Conservation (phyloP, 768 basidiomycete genomes). For the Suillus sp. region DNA sequence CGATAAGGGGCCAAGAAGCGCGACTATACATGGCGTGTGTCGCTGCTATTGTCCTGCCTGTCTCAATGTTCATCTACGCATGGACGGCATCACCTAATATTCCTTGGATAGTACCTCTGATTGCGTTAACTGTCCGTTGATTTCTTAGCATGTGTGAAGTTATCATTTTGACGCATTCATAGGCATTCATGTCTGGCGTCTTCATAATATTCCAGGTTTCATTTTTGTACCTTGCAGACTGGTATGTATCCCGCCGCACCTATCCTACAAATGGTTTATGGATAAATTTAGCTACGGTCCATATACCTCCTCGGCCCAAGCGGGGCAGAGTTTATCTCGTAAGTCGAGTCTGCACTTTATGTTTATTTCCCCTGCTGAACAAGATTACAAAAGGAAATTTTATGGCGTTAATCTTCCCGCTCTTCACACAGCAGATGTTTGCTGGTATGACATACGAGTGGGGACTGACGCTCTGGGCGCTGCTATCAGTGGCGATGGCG, state of each 20-base stretch:
- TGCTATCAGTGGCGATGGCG: constrained; percentile 44
- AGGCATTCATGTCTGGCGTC: constrained; percentile 43
- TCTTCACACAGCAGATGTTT: constrained; percentile 54
- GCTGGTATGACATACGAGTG: constrained; percentile 48
- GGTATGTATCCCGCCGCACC: constrained; percentile 32
- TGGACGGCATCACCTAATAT: constrained; percentile 62
- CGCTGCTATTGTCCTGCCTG: constrained; percentile 54
- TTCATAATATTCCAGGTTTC: constrained; percentile 47
- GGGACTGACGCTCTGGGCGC: constrained; percentile 45
- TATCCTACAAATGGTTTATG: neutral
- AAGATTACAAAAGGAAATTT: constrained; percentile 34
- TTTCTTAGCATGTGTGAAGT: neutral
- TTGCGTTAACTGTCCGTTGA: constrained; percentile 24
- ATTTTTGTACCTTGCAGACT: constrained; percentile 56
- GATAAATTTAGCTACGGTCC: constrained; percentile 37
- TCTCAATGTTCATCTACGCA: constrained; percentile 68
- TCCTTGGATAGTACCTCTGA: constrained; percentile 54
- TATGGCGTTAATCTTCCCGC: constrained; percentile 48
- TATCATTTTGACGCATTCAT: constrained; percentile 11
- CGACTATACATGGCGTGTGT: constrained; percentile 57
- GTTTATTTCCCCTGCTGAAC: neutral
- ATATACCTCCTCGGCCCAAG: constrained; percentile 57
- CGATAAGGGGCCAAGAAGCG: constrained; percentile 49
- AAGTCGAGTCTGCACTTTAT: constrained; percentile 24
- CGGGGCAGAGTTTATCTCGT: constrained; percentile 52